These are phyloP conservation scores for Blastomyces silverae DNA, from an alignment of 2,329 filamentous ascomycete species.

Conservation along the genomic window DNA sequence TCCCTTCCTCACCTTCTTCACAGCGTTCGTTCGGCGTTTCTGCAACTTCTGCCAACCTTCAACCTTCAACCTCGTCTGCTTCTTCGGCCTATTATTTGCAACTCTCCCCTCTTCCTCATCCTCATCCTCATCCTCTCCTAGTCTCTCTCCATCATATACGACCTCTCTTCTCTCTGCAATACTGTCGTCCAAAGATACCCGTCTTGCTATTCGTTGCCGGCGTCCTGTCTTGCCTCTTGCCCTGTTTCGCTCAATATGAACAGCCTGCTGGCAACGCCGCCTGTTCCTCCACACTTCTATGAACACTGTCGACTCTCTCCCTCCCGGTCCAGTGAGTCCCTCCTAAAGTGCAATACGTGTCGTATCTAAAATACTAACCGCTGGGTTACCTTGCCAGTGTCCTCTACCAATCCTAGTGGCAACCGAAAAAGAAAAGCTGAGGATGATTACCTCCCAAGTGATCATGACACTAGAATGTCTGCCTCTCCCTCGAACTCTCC, in stretches of 20 bases:
- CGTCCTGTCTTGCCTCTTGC: conserved; percentile 15
- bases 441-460: conserved; percentile 49
- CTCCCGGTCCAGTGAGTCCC: conserved; percentile 50
- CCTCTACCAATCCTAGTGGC: conserved; percentile 36
- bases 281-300: conserved; percentile 58
- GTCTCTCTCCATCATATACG: conserved; percentile 30
- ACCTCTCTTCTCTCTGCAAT: conserved; percentile 22
- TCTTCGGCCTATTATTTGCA: conserved; percentile 28
- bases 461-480: conserved; percentile 76
- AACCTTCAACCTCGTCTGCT: conserved; percentile 3
- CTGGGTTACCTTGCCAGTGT: conserved; percentile 29
- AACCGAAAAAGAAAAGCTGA: conserved; percentile 83
- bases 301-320: conserved; percentile 55
- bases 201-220: conserved; percentile 9
- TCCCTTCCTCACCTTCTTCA: conserved; percentile 6
- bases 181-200: conserved; percentile 14
- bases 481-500: conserved; percentile 81
- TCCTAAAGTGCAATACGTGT: neutral
- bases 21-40: neutral
- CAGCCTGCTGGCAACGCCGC: conserved; percentile 52
- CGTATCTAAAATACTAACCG: conserved; percentile 2
- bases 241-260: conserved; percentile 47
- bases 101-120: conserved; percentile 10
- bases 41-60: conserved; percentile 12
- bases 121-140: conserved; percentile 17